These are phyloP conservation scores for Colletotrichum sp. DNA, from an alignment of 2,329 filamentous ascomycete species.

Conservation along the genomic window DNA sequence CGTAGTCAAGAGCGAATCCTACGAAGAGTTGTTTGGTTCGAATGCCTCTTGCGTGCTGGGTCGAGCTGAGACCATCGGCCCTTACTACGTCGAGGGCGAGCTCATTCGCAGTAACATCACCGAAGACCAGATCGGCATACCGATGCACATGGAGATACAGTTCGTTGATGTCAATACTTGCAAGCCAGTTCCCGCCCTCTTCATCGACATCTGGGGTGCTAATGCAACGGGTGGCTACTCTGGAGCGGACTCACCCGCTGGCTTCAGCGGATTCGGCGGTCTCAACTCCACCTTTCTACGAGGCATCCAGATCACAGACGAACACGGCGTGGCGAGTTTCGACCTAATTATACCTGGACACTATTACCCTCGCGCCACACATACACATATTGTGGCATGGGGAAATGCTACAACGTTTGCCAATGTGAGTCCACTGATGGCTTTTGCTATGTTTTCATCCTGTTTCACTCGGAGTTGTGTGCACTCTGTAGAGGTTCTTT, in stretches of 20 bases:
- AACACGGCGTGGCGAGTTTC: constrained; percentile 48
- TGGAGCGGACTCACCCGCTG: constrained; percentile 26
- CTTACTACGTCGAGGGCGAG: constrained; percentile 46
- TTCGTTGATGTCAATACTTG: constrained; percentile 26
- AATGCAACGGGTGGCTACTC: constrained; percentile 47
- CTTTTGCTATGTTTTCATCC: constrained; percentile 40
- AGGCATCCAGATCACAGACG: constrained; percentile 43
- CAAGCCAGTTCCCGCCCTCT: constrained; percentile 20
- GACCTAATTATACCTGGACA: constrained; percentile 50
- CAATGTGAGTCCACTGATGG: constrained; percentile 34
- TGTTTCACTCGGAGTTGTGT: constrained; percentile 29
- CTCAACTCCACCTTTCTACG: constrained; percentile 37
- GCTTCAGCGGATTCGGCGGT: background rate
- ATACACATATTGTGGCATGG: constrained; percentile 51
- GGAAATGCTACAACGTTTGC: constrained; percentile 34
- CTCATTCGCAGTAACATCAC: constrained; percentile 48
- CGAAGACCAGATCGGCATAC: constrained; percentile 45
- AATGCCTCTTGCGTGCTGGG: constrained; percentile 1
- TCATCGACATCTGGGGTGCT: constrained; percentile 26
- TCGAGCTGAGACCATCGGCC: background rate
- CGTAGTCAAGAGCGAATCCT: constrained; percentile 1
- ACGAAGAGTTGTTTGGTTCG: constrained; percentile 28
- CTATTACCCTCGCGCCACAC: constrained; percentile 49
- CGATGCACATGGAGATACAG: constrained; percentile 37
- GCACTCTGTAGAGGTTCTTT: background rate